Evolutionary conservation across 208 protist species (phyloP).

Genomic region (Trypanosoma avium): DNA sequence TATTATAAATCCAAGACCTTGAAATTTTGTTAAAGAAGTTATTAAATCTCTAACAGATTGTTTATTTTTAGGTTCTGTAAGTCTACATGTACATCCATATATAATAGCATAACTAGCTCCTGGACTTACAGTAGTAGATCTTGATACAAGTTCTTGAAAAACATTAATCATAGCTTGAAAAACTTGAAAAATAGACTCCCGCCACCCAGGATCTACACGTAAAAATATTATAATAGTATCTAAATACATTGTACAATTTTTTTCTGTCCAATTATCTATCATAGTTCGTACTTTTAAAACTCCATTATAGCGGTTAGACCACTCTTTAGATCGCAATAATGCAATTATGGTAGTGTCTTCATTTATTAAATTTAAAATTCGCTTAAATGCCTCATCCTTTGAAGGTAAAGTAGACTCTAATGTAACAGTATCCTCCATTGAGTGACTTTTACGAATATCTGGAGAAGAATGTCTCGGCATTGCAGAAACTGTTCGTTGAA

Average conservation of each 20-base stretch:
- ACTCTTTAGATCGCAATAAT: conserved; percentile 75
- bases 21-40: conserved; percentile 34
- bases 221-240: conserved; percentile 70
- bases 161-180: conserved; percentile 44
- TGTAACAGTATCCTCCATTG: conserved; percentile 53
- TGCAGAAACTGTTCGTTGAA: not conserved
- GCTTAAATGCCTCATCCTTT: conserved; percentile 59
- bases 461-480: conserved; percentile 5
- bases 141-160: conserved; percentile 41
- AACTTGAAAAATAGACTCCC: conserved; percentile 82
- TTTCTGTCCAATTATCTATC: conserved; percentile 53
- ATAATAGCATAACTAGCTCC: conserved; percentile 73
- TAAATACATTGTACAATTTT: conserved; percentile 43
- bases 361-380: conserved; percentile 57
- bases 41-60: conserved; percentile 47
- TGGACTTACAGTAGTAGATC: conserved; percentile 37
- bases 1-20: conserved; percentile 64
- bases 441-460: not conserved
- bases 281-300: conserved; percentile 50
- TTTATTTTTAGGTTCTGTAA: conserved; percentile 79
- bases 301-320: conserved; percentile 63
- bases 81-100: conserved; percentile 47
- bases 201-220: conserved; percentile 57
- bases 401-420: conserved; percentile 73
- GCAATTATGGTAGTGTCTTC: conserved; percentile 57